A percentile compares a stretch with the other conserved stretches of the same genome.
Evolutionary conservation across 208 protist species (phyloP).

Genomic region (Leishmania turanica): DNA sequence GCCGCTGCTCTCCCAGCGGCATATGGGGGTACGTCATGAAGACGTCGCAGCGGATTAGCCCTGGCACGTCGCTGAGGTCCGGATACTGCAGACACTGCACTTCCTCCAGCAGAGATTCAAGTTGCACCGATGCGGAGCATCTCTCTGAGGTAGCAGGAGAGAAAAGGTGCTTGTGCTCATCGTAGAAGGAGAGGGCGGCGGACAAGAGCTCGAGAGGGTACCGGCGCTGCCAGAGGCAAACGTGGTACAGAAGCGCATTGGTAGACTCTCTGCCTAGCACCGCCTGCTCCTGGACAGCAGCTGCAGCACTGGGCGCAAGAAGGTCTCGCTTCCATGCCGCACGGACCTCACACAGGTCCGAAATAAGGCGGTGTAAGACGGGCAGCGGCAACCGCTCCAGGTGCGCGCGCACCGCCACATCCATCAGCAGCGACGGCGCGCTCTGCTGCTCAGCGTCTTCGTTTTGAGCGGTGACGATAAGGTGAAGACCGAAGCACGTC

Average conservation of each 20-base stretch:
- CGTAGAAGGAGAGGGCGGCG: slow-evolving; percentile 41
- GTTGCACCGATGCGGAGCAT: slow-evolving; percentile 10
- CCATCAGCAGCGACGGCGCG: not conserved
- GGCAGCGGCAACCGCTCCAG: slow-evolving; percentile 30
- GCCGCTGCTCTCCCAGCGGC: slow-evolving; percentile 38
- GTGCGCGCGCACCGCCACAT: slow-evolving; percentile 11
- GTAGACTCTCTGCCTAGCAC: slow-evolving; percentile 1
- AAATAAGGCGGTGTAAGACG: slow-evolving; percentile 24
- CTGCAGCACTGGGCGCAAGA: slow-evolving; percentile 9
- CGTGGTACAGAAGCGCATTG: slow-evolving; percentile 53
- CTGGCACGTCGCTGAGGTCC: slow-evolving; percentile 36
- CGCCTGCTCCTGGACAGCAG: slow-evolving; percentile 7
- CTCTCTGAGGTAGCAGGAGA: not conserved
- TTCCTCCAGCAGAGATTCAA: slow-evolving; percentile 58
- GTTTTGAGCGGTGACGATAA: slow-evolving; percentile 17
- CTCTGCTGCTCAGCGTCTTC: slow-evolving; percentile 6
- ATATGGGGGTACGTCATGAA: slow-evolving; percentile 64
- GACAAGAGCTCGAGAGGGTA: slow-evolving; percentile 58
- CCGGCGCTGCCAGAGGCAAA: slow-evolving; percentile 78
- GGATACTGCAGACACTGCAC: slow-evolving; percentile 34
- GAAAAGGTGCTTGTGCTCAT: slow-evolving; percentile 19
- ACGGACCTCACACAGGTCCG: slow-evolving; percentile 14
- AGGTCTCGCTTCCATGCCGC: slow-evolving; percentile 26
- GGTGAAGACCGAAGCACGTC: slow-evolving; percentile 24
- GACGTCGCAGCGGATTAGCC: slow-evolving; percentile 71